These are phyloP conservation scores for Lichtheimia ornata DNA, from an alignment of 371 early-diverging fungal genomes.

Conservation along the genomic window DNA sequence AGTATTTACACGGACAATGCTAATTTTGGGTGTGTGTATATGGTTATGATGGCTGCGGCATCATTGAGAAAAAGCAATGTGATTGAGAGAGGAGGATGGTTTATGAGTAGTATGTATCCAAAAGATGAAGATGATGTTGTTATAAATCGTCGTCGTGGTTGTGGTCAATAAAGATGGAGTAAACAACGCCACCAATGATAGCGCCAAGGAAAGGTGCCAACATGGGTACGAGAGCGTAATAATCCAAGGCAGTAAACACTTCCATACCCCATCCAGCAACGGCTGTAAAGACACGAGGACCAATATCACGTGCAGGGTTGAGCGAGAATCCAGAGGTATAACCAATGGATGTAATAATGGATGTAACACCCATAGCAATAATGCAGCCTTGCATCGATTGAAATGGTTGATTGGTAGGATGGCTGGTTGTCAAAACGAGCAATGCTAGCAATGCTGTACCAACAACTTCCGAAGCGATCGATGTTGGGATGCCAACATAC, in stretches of 20 bases:
- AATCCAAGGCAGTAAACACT: conserved; percentile 64
- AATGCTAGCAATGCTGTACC: conserved; percentile 78
- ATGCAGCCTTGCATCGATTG: conserved; percentile 60
- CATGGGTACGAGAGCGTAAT: conserved; percentile 79
- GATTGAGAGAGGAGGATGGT: no score
- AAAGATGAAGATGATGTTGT: neutral
- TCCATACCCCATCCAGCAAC: conserved; percentile 73
- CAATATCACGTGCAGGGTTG: conserved; percentile 91
- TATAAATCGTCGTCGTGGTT: neutral
- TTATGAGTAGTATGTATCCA: no score
- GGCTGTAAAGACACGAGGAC: conserved; percentile 81
- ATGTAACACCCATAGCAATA: conserved; percentile 58
- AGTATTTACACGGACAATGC: no score
- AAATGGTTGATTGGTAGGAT: conserved; percentile 69
- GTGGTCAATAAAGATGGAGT: conserved; percentile 63
- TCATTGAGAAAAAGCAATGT: no score
- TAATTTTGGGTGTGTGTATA: no score
- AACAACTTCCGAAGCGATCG: conserved; percentile 76
- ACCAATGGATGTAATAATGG: conserved; percentile 52
- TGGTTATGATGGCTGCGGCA: no score
- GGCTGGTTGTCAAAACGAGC: conserved; percentile 71
- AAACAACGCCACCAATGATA: conserved; percentile 65
- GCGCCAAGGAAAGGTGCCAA: conserved; percentile 80
- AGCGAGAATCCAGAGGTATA: conserved; percentile 80
- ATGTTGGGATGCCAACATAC: conserved; percentile 58